phyloP scores from a whole-genome alignment of 2,329 filamentous ascomycete species.

The Keithomyces neogunnii region DNA sequence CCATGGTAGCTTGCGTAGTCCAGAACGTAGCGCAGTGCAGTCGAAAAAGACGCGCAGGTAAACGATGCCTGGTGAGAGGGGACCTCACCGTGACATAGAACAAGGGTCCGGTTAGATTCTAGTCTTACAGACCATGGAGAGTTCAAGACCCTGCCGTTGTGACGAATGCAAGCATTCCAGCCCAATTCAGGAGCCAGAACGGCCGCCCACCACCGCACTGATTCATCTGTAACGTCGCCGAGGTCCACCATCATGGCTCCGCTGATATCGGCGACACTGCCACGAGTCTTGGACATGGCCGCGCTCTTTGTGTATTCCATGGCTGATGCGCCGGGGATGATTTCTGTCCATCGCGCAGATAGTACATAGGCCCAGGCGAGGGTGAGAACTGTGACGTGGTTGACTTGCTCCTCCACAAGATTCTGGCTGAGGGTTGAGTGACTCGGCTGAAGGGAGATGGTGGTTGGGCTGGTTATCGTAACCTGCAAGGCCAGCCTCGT shows the following conservation, averaged over 20 bases:
- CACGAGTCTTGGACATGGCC: neutral
- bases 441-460: neutral
- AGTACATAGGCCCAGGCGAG: constrained; percentile 11
- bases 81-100: neutral
- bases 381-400: constrained; percentile 6
- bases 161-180: constrained; percentile 5
- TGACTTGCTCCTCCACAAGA: neutral
- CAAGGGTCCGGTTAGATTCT: neutral
- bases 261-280: neutral
- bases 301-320: constrained; percentile 4
- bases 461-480: neutral
- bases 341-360: constrained; percentile 10
- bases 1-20: constrained; percentile 4
- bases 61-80: neutral
- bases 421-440: neutral
- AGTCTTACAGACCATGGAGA: constrained; percentile 8
- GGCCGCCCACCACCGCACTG: constrained; percentile 7
- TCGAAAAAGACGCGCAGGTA: neutral
- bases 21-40: constrained; percentile 4
- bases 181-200: constrained; percentile 4
- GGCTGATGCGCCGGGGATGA: constrained; percentile 4
- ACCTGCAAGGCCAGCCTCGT: neutral
- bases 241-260: neutral
- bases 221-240: constrained; percentile 3
- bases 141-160: constrained; percentile 1